Base-by-base conservation (phyloP, 495 filamentous ascomycete species). In the Trichoderma reesei region DNA sequence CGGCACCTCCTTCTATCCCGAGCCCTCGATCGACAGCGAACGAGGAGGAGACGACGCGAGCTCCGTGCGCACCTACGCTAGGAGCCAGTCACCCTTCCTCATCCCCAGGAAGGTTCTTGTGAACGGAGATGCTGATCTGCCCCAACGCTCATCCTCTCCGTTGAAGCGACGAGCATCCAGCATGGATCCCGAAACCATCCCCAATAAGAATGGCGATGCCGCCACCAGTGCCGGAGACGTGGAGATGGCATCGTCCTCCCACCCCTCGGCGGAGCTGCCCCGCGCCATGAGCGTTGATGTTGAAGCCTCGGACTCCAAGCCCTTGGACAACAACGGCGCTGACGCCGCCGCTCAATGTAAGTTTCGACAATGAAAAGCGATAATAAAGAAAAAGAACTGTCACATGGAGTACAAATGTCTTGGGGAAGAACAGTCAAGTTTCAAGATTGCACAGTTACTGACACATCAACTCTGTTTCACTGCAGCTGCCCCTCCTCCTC, bases 1-100 rank as follows among this genome's bases (percentile, higher is more conserved):
- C 14, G 86, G 83, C 69, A 85, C 85, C 67, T 88, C 88, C 68
- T 16, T 31, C 38, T 92, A 86, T 81, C 84, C 88, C 68, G 85
- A 84, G 56, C 75, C 92, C 62, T 84, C 85, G 61, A 76, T 92
- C 59, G 83, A 88, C 64, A 82, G 82, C 66, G 87, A 89, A 67
- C 75, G 80, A 56, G 76, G 72, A 65, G 76, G 79, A 67, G 85
- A 86, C 54, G 82, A 74, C 41, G 13, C 41, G 6, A 20, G 13
- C 10, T 59, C 51, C 8, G 33, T 20, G 63, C 63, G 16, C 1
- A 16, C 42, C 13, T 37, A 54, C 31, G 48, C 46, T 36, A 46
- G 69, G 73, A 75, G 72, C 72, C 71, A 68, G 66, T 81, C 78
- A 18, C 79, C 80, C 0, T 68, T 75, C 63, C 74, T 72, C 65